Evolutionary conservation across 2,329 filamentous ascomycete species (phyloP).

Genomic region (Colletotrichum tabaci): DNA sequence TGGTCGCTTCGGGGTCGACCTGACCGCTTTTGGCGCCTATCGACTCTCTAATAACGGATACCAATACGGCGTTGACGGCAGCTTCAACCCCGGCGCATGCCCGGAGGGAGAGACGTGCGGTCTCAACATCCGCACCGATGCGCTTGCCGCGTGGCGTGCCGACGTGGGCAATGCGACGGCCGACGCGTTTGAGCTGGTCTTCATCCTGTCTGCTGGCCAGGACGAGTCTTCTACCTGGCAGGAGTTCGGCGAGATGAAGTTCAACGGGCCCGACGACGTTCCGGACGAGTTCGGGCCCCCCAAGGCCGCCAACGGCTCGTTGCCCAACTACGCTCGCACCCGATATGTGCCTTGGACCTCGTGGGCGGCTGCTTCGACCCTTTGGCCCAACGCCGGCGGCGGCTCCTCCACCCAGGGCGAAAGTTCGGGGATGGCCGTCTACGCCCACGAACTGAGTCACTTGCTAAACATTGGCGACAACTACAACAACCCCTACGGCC

Average conservation of each 20-base stretch:
- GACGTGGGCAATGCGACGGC: slow-evolving; percentile 67
- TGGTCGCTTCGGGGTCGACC: slow-evolving; percentile 66
- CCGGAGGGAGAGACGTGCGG: slow-evolving; percentile 59
- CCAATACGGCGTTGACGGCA: slow-evolving; percentile 66
- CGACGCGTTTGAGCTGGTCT: slow-evolving; percentile 64
- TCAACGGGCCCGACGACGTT: slow-evolving; percentile 61
- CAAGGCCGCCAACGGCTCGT: slow-evolving; percentile 48
- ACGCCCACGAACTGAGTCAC: slow-evolving; percentile 68
- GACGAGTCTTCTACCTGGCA: slow-evolving; percentile 71
- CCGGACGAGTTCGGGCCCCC: slow-evolving; percentile 66
- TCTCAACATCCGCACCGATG: slow-evolving; percentile 64
- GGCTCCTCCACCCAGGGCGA: slow-evolving; percentile 69
- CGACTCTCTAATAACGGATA: slow-evolving; percentile 62
- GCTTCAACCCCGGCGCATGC: slow-evolving; percentile 64
- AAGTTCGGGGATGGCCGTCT: slow-evolving; percentile 67
- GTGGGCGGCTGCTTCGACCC: slow-evolving; percentile 64
- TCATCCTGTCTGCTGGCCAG: slow-evolving; percentile 68
- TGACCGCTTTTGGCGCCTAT: slow-evolving; percentile 68
- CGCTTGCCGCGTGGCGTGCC: slow-evolving; percentile 63
- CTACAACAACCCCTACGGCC: slow-evolving; percentile 68
- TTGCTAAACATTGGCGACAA: slow-evolving; percentile 68
- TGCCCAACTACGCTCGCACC: slow-evolving; percentile 63
- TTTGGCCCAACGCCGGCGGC: slow-evolving; percentile 68
- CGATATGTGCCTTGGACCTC: slow-evolving; percentile 69
- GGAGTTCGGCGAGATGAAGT: slow-evolving; percentile 70